Base-by-base conservation (phyloP, 2,329 filamentous ascomycete species). In the Pseudogymnoascus sp. region DNA sequence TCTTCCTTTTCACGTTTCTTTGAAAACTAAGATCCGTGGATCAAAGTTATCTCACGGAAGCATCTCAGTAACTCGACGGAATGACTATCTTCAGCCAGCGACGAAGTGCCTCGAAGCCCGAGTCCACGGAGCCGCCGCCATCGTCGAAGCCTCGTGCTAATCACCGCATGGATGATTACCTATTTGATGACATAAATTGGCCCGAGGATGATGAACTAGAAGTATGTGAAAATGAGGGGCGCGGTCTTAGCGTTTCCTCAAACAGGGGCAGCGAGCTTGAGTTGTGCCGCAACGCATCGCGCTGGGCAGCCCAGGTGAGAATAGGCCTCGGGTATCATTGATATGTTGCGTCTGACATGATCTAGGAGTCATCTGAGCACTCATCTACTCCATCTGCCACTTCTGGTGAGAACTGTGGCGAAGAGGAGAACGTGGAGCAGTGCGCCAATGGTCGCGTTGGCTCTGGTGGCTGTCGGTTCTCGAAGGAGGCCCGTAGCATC, bases 181-280 rank as follows among this genome's bases (percentile, higher is more conserved):
- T 61, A 43, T 61, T 61, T 61, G 60, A 41, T 23, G 60, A 61
- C 39, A 61, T 61, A 16, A 45, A 52, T 31, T 61, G 60, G 60
- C 60, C 60, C 14, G 60, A 61, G 12, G 35, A 61, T 61, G 39
- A 33, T 33, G 29, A 35, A 33, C 21, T 33, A 23, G 31, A 61
- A 8, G 19, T n/a, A 8, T 41, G 38, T 61, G 60, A 61, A 12
- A n/a, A 19, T 33, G 41, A 58, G 49, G n/a, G 2, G 11, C 49
- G 49, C n/a, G 10, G 49, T 6, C 26, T 33, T 19, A 33, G 49
- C 29, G 11, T 7, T 11, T 55, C 29, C 4, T 21, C 29, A 4
- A 55, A 55, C 49, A 33, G 49, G 8, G 49, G 49, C 8, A 55
- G 49, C 49, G 49, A 55, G 11, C 49, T 55, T 55, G 49, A 55